phyloP scores from a whole-genome alignment of 371 early-diverging fungal genomes.

The Capillidium rhysosporum region DNA sequence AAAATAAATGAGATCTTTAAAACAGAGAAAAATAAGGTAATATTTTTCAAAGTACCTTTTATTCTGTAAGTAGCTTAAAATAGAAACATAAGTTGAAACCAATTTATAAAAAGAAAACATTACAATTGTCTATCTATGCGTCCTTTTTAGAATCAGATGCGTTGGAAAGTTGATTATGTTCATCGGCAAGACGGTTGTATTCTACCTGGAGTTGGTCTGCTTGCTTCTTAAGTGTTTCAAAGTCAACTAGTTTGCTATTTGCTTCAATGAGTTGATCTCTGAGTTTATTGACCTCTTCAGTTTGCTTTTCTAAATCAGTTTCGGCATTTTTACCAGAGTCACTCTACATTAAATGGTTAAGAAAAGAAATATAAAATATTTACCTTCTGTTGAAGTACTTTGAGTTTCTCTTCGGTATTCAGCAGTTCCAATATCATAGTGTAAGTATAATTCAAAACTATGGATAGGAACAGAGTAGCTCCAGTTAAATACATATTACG shows the following conservation, averaged over 20 bases:
- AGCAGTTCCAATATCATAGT: conserved; percentile 42
- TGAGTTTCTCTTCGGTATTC: conserved; percentile 41
- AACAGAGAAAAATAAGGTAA: too few relatives aligned
- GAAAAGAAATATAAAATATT: neutral
- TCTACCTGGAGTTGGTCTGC: conserved; percentile 41
- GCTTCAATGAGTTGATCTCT: conserved; percentile 26
- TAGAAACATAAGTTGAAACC: too few relatives aligned
- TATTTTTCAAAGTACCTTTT: too few relatives aligned
- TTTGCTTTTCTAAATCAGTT: conserved; percentile 7
- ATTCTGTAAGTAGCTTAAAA: too few relatives aligned
- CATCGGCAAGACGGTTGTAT: conserved; percentile 54
- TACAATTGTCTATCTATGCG: too few relatives aligned
- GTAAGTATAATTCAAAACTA: conserved; percentile 54
- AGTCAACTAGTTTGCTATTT: conserved; percentile 29
- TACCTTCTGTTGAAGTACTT: conserved; percentile 27
- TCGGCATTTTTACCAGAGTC: neutral
- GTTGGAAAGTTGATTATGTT: conserved; percentile 12
- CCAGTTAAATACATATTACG: conserved; percentile 79
- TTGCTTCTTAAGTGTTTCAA: conserved; percentile 58
- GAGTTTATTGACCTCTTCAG: conserved; percentile 15
- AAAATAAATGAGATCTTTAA: too few relatives aligned
- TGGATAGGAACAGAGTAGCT: conserved; percentile 68
- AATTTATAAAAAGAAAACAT: too few relatives aligned
- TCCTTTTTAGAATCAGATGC: too few relatives aligned
- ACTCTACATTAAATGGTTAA: neutral